A percentile compares a stretch with the other conserved stretches of the same genome.
These are phyloP conservation scores for Gremmenia infestans DNA, from an alignment of 2,329 filamentous ascomycete species.

Conservation along the genomic window DNA sequence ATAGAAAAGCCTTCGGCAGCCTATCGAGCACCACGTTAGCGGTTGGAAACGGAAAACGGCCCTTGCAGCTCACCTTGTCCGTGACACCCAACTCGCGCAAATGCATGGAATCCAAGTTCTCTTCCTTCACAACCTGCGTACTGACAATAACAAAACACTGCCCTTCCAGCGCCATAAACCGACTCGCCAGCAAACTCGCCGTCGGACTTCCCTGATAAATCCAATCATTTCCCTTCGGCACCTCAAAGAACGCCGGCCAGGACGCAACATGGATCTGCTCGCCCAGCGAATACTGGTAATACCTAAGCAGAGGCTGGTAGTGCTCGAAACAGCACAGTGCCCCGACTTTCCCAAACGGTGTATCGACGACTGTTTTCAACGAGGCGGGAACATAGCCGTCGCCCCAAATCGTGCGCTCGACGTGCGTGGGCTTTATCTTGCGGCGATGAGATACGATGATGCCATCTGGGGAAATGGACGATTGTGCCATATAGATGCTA, in stretches of 20 bases:
- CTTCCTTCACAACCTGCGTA: slow-evolving; percentile 11
- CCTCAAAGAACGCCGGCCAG: slow-evolving; percentile 10
- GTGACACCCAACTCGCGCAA: background rate
- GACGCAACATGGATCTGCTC: slow-evolving; percentile 11
- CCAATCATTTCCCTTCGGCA: background rate
- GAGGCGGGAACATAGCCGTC: slow-evolving; percentile 50
- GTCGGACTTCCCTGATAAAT: background rate
- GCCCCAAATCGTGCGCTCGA: slow-evolving; percentile 45
- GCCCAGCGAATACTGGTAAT: slow-evolving; percentile 11
- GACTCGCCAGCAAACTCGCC: background rate
- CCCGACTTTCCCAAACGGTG: slow-evolving; percentile 22
- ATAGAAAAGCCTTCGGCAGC: slow-evolving; percentile 26
- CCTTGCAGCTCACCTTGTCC: background rate
- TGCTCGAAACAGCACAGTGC: slow-evolving; percentile 42
- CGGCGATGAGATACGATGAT: slow-evolving; percentile 41
- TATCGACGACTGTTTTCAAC: slow-evolving; percentile 45
- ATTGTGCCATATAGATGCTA: slow-evolving; percentile 43
- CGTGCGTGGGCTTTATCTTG: slow-evolving; percentile 43
- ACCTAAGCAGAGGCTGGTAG: slow-evolving; percentile 22
- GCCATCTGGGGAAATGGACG: slow-evolving; percentile 45
- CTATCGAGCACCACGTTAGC: background rate
- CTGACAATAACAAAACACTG: slow-evolving; percentile 8
- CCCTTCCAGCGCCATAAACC: slow-evolving; percentile 11
- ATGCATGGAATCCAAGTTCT: slow-evolving; percentile 4
- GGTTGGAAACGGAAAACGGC: background rate